A percentile compares a stretch with the other conserved stretches of the same genome.
These are phyloP conservation scores for Coniella lustricola DNA, from an alignment of 2,329 filamentous ascomycete genomes.

Conservation along the genomic window DNA sequence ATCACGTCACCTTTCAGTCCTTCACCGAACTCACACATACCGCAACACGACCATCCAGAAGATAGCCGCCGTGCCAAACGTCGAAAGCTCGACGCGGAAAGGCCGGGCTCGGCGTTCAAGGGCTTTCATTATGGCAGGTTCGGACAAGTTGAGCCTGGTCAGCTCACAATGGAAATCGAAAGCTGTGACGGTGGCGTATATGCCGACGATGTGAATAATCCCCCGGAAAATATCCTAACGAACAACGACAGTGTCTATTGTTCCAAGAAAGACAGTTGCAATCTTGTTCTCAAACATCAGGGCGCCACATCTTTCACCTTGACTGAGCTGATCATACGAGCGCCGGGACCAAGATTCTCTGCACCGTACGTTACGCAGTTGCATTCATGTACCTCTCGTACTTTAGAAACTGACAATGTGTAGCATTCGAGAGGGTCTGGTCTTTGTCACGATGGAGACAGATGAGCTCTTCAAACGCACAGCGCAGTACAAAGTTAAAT, in stretches of 20 bases:
- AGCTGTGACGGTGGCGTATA: conserved; percentile 80
- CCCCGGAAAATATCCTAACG: conserved; percentile 73
- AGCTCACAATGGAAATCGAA: conserved; percentile 76
- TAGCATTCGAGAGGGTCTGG: conserved; percentile 83
- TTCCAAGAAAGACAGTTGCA: conserved; percentile 80
- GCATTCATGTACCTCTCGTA: too few relatives aligned
- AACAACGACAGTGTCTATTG: conserved; percentile 78
- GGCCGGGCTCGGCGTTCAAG: conserved; percentile 38
- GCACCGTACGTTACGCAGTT: conserved; percentile 60
- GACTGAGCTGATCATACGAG: conserved; percentile 81
- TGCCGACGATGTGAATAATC: conserved; percentile 55
- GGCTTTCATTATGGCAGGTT: conserved; percentile 76
- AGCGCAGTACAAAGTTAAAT: conserved; percentile 68
- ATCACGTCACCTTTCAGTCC: conserved; percentile 25
- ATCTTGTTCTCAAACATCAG: conserved; percentile 76
- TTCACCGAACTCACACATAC: conserved; percentile 27
- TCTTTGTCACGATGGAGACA: conserved; percentile 82
- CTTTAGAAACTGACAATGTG: conserved; percentile 11
- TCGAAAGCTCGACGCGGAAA: conserved; percentile 62
- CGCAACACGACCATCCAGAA: conserved; percentile 35
- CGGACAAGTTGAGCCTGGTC: conserved; percentile 79
- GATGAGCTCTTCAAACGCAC: conserved; percentile 70
- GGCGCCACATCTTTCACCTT: conserved; percentile 75
- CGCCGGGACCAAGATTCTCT: conserved; percentile 72
- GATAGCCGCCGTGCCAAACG: conserved; percentile 55